Percentiles rank a stretch among this genome's conserved stretches.
phyloP scores from a whole-genome alignment of 78 protist species.

The Protostelium mycophagum region DNA sequence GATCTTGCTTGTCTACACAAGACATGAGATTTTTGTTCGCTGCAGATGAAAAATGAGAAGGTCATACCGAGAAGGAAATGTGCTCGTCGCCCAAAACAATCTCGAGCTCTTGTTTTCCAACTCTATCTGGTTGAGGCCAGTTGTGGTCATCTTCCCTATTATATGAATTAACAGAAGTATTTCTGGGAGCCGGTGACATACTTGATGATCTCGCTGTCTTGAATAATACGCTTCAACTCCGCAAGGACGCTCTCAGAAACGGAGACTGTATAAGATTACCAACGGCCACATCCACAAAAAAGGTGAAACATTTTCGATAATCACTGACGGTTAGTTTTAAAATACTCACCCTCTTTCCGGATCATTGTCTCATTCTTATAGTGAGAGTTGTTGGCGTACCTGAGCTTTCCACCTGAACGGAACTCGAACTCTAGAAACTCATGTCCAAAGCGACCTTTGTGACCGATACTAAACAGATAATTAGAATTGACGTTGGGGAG shows the following conservation, averaged over 20 bases:
- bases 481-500: too few relatives aligned
- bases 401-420: constrained; percentile 69
- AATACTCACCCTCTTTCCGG: constrained; percentile 79
- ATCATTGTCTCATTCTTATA: constrained; percentile 90
- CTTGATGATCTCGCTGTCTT: constrained; percentile 87
- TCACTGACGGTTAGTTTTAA: background rate
- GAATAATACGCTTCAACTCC: constrained; percentile 84
- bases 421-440: constrained; percentile 98
- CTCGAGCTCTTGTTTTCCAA: constrained; percentile 94
- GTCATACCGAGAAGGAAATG: constrained; percentile 85
- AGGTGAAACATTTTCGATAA: background rate
- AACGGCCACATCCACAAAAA: background rate
- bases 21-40: constrained; percentile 16
- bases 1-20: constrained; percentile 77
- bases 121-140: constrained; percentile 94
- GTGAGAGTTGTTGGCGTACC: constrained; percentile 97
- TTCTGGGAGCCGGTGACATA: background rate
- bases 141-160: constrained; percentile 85
- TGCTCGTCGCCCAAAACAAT: constrained; percentile 86
- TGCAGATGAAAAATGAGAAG: constrained; percentile 2
- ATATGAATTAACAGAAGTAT: background rate
- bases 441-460: constrained; percentile 97
- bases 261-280: constrained; percentile 38
- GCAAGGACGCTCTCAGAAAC: constrained; percentile 66
- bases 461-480: constrained; percentile 94